Percentiles rank a stretch among this genome's conserved stretches.
phyloP scores from a whole-genome alignment of 148 eudicot species.

The Gaultheria prostrata region DNA sequence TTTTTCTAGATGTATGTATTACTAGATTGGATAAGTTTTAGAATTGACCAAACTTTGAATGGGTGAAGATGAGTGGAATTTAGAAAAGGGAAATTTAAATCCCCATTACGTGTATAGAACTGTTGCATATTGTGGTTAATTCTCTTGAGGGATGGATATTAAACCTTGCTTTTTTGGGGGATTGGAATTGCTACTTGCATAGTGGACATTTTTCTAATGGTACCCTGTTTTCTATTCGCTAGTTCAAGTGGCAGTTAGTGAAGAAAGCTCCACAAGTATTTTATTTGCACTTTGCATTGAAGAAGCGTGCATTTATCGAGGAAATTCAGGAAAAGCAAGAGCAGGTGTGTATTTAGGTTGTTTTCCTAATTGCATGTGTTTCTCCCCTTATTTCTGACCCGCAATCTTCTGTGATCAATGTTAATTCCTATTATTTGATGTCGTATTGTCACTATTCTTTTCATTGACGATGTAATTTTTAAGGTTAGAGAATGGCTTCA shows the following conservation, averaged over 20 bases:
- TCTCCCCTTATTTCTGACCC: background rate
- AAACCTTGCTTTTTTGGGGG: background rate
- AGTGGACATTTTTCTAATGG: slow-evolving; percentile 14
- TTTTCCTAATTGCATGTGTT: background rate
- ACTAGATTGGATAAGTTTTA: background rate
- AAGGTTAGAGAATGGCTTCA: slow-evolving; percentile 99
- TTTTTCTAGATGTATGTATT: background rate
- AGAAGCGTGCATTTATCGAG: slow-evolving; percentile 83
- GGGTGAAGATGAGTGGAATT: background rate
- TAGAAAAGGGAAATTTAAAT: background rate
- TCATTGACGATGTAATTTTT: slow-evolving; percentile 17
- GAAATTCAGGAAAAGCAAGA: slow-evolving; percentile 97
- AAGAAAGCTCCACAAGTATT: slow-evolving; percentile 95
- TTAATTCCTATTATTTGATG: background rate
- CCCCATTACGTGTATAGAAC: background rate
- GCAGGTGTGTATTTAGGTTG: slow-evolving; percentile 58
- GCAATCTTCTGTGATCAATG: background rate
- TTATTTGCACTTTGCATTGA: slow-evolving; percentile 88
- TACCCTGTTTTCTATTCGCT: background rate
- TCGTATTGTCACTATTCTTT: slow-evolving; percentile 15
- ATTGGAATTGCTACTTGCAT: background rate
- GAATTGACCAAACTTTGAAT: background rate
- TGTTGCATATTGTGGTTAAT: background rate
- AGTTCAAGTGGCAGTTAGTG: slow-evolving; percentile 93
- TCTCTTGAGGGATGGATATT: background rate